Evolutionary conservation across 352 stramenopile species (phyloP).

Genomic region (Elongisporangium anandrum): DNA sequence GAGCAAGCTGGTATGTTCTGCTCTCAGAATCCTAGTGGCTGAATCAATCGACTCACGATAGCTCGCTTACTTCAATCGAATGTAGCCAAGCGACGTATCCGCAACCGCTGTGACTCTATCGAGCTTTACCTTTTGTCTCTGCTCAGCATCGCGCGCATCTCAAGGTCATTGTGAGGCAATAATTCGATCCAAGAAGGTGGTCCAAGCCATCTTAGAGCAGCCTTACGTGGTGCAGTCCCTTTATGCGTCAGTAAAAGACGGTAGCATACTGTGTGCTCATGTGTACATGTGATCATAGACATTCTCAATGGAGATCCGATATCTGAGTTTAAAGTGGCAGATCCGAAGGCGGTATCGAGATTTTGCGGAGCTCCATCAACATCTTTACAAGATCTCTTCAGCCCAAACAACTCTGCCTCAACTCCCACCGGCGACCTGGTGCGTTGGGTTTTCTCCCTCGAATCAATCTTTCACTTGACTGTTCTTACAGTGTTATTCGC

Average conservation of each 20-base stretch:
- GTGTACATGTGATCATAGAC: slow-evolving; percentile 16
- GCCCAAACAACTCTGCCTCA: slow-evolving; percentile 12
- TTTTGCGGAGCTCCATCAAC: slow-evolving; percentile 33
- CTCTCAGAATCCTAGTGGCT: neutral
- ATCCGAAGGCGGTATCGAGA: slow-evolving; percentile 41
- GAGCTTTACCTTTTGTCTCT: neutral
- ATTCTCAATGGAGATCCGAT: slow-evolving; percentile 34
- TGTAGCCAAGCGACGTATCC: neutral
- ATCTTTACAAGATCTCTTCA: slow-evolving; percentile 10
- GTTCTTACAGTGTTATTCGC: too few species aligned
- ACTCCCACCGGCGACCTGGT: slow-evolving; percentile 42
- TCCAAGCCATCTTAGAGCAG: neutral
- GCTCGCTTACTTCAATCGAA: too few species aligned
- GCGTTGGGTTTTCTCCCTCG: neutral
- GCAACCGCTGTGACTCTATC: neutral
- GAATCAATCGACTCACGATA: neutral
- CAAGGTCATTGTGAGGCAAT: neutral
- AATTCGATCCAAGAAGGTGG: neutral
- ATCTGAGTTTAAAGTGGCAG: slow-evolving; percentile 35
- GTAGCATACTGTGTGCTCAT: neutral
- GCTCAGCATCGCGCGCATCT: neutral
- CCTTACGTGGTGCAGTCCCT: slow-evolving; percentile 5
- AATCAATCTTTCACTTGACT: too few species aligned
- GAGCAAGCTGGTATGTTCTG: slow-evolving; percentile 7
- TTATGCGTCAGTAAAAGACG: neutral